These are phyloP conservation scores for Coleophoma eucalyptorum DNA, from an alignment of 2,329 filamentous ascomycete genomes.

Conservation along the genomic window DNA sequence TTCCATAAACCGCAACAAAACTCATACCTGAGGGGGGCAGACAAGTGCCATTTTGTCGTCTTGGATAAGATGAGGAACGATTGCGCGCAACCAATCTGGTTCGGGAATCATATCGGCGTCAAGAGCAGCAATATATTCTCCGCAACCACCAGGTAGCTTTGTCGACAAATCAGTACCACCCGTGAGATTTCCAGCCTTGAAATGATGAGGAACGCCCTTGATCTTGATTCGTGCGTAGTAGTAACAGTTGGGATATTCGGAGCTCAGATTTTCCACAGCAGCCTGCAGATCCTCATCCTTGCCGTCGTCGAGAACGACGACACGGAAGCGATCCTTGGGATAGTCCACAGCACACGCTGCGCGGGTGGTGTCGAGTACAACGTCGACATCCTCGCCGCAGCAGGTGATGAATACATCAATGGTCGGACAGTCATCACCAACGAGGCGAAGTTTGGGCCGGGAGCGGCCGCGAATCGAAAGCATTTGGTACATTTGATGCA, in stretches of 20 bases:
- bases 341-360: slow-evolving; percentile 53
- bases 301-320: slow-evolving; percentile 54
- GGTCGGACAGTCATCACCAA: slow-evolving; percentile 43
- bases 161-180: slow-evolving; percentile 48
- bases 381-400: slow-evolving; percentile 52
- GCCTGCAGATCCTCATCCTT: slow-evolving; percentile 36
- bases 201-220: slow-evolving; percentile 45
- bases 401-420: slow-evolving; percentile 55
- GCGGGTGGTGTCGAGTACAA: slow-evolving; percentile 53
- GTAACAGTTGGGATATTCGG: slow-evolving; percentile 42
- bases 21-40: slow-evolving; percentile 48
- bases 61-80: slow-evolving; percentile 53
- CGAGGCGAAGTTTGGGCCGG: slow-evolving; percentile 48
- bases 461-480: slow-evolving; percentile 50
- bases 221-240: slow-evolving; percentile 49
- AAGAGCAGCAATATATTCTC: slow-evolving; percentile 56
- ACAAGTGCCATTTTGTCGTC: slow-evolving; percentile 54
- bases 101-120: slow-evolving; percentile 69
- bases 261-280: slow-evolving; percentile 33
- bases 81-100: slow-evolving; percentile 52
- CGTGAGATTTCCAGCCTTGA: slow-evolving; percentile 62
- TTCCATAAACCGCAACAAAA: not conserved
- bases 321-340: slow-evolving; percentile 45
- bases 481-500: slow-evolving; percentile 57
- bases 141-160: slow-evolving; percentile 46